Conservation (phyloP, 148 eudicot species). For the Cornus florida region DNA sequence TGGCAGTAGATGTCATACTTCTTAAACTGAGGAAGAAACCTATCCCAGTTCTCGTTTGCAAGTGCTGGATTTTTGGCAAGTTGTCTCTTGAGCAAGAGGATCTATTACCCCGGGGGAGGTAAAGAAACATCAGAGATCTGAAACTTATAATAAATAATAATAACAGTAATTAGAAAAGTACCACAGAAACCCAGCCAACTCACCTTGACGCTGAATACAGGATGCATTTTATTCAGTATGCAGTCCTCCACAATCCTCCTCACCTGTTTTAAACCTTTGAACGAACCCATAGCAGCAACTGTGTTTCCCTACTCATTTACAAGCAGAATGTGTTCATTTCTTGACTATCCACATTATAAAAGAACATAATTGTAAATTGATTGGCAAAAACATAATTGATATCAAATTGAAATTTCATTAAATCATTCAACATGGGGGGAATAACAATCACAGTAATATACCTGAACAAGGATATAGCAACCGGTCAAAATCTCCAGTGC, state of each 20-base stretch:
- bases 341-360: not conserved
- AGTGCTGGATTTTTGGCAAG: conserved; percentile 85
- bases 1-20: conserved; percentile 44
- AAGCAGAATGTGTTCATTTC: conserved; percentile 6
- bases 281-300: conserved; percentile 95
- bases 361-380: not conserved
- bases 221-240: conserved; percentile 88
- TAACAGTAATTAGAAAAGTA: not conserved
- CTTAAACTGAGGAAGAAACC: conserved; percentile 89
- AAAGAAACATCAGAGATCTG: conserved; percentile 6
- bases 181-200: not conserved
- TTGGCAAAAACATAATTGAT: not conserved
- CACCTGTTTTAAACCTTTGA: conserved; percentile 92
- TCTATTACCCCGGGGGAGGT: conserved; percentile 26
- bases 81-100: conserved; percentile 85
- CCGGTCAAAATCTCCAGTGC: conserved; percentile 97
- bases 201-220: conserved; percentile 78
- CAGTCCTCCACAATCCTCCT: conserved; percentile 88
- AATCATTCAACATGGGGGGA: not conserved
- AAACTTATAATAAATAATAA: not conserved
- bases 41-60: conserved; percentile 92
- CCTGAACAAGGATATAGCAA: conserved; percentile 98
- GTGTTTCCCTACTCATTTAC: conserved; percentile 72
- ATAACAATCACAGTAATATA: conserved; percentile 19
- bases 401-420: not conserved